Evolutionary conservation across 805 yeast species (phyloP).

Genomic region (Myxozyma udenii): DNA sequence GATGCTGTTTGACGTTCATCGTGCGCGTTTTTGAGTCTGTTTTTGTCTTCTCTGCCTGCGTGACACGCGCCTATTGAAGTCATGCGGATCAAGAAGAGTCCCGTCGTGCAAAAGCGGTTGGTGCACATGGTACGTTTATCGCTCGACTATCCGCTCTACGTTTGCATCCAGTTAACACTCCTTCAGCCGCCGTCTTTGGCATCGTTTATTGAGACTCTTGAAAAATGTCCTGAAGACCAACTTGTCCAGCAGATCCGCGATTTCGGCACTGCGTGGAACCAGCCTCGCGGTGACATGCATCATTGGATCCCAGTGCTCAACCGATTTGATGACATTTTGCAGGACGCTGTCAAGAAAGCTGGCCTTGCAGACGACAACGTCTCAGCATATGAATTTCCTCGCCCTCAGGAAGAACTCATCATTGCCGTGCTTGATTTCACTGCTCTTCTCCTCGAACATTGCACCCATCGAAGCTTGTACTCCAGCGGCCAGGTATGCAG

Average conservation of each 20-base stretch:
- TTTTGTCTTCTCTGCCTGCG: too few relatives aligned
- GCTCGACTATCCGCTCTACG: background rate
- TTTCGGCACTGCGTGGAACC: slow-evolving; percentile 23
- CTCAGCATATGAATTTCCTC: slow-evolving; percentile 46
- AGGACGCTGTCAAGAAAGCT: slow-evolving; percentile 53
- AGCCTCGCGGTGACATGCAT: slow-evolving; percentile 62
- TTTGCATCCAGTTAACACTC: background rate
- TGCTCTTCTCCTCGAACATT: slow-evolving; percentile 60
- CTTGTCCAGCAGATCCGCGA: slow-evolving; percentile 13
- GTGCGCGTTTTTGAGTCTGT: too few relatives aligned
- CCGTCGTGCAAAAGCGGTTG: slow-evolving; percentile 22
- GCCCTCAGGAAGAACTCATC: slow-evolving; percentile 48
- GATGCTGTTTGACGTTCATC: too few relatives aligned
- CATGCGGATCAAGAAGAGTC: slow-evolving; percentile 26
- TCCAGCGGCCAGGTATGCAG: slow-evolving; percentile 29
- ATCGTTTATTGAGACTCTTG: slow-evolving; percentile 16
- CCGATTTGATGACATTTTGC: slow-evolving; percentile 67
- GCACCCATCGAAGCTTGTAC: slow-evolving; percentile 65
- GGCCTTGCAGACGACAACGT: slow-evolving; percentile 48
- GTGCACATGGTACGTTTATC: slow-evolving; percentile 23
- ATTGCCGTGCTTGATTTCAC: slow-evolving; percentile 60
- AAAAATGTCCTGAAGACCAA: slow-evolving; percentile 18
- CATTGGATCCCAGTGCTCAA: slow-evolving; percentile 78
- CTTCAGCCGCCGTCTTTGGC: slow-evolving; percentile 25
- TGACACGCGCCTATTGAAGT: too few relatives aligned